Percentiles rank a stretch among this genome's conserved stretches.
Conservation (phyloP, 192 early-diverging fungal genomes). For the Coemansia reversa region DNA sequence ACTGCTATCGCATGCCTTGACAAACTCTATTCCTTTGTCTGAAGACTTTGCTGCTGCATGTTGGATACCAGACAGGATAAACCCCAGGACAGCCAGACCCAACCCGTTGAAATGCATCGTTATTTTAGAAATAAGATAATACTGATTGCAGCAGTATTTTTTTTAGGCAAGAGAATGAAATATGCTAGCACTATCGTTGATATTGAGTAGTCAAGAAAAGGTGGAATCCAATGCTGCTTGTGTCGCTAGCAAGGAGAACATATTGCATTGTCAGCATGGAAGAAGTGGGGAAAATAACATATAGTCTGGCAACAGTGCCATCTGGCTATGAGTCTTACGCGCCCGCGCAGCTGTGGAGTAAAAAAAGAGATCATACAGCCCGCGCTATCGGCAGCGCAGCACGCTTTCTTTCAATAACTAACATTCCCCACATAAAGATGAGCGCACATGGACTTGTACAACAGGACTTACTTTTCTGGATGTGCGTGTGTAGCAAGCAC, state of each 20-base stretch:
- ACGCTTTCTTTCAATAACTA: not conserved
- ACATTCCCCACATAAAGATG: not conserved
- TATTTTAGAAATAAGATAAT: not conserved
- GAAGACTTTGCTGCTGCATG: conserved; percentile 8
- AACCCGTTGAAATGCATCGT: not conserved
- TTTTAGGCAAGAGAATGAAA: not conserved
- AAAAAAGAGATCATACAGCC: not conserved
- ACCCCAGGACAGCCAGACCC: not conserved
- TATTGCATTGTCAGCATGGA: not conserved
- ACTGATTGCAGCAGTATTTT: not conserved
- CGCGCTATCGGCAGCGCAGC: not conserved
- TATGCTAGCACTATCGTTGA: not conserved
- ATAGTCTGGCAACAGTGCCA: not conserved
- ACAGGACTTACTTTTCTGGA: not conserved
- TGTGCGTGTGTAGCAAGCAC: too few species aligned
- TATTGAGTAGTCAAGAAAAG: not conserved
- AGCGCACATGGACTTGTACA: not conserved
- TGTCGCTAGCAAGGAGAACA: not conserved
- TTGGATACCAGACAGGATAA: not conserved
- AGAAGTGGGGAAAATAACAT: not conserved
- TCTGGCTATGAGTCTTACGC: not conserved
- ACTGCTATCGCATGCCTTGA: conserved; percentile 49
- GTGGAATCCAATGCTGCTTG: not conserved
- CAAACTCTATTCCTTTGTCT: conserved; percentile 36
- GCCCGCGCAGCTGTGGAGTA: not conserved